Conservation (phyloP, 768 basidiomycete species). For the Mycena vitilis region DNA sequence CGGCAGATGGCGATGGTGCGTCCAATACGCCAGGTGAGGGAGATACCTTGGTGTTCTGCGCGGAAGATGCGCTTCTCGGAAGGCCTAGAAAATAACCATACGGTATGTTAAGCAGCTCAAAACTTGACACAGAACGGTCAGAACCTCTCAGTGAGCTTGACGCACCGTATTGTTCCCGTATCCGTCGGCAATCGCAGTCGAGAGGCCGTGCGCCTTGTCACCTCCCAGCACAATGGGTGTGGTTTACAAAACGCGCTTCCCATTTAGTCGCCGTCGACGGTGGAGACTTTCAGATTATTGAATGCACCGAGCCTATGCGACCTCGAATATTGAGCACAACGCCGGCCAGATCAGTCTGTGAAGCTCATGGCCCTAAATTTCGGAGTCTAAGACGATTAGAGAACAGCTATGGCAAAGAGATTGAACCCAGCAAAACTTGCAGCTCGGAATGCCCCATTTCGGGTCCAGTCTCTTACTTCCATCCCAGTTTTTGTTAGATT, state of each 20-base stretch:
- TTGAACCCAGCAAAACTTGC: too few species aligned
- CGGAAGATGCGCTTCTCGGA: constrained; percentile 46
- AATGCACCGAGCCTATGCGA: constrained; percentile 21
- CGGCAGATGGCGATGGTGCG: too few species aligned
- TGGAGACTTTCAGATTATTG: constrained; percentile 35
- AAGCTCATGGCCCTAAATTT: too few species aligned
- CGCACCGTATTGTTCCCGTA: constrained; percentile 48
- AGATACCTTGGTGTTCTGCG: too few species aligned
- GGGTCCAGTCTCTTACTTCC: too few species aligned
- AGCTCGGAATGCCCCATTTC: too few species aligned
- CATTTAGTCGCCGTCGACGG: constrained; percentile 53
- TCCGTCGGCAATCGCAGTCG: constrained; percentile 50
- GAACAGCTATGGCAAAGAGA: too few species aligned
- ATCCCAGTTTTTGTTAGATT: too few species aligned
- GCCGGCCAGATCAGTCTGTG: too few species aligned
- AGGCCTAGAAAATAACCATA: constrained; percentile 53
- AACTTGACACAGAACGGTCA: not conserved
- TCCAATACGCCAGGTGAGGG: too few species aligned
- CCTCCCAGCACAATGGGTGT: constrained; percentile 33
- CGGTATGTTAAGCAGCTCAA: constrained; percentile 11
- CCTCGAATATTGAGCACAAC: too few species aligned
- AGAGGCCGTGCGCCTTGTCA: constrained; percentile 45
- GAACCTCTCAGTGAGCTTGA: not conserved
- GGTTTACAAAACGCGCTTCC: constrained; percentile 49
- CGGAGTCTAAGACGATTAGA: too few species aligned